phyloP scores from a whole-genome alignment of 2,329 filamentous ascomycete genomes.

The Lasiodiplodia gonubiensis region DNA sequence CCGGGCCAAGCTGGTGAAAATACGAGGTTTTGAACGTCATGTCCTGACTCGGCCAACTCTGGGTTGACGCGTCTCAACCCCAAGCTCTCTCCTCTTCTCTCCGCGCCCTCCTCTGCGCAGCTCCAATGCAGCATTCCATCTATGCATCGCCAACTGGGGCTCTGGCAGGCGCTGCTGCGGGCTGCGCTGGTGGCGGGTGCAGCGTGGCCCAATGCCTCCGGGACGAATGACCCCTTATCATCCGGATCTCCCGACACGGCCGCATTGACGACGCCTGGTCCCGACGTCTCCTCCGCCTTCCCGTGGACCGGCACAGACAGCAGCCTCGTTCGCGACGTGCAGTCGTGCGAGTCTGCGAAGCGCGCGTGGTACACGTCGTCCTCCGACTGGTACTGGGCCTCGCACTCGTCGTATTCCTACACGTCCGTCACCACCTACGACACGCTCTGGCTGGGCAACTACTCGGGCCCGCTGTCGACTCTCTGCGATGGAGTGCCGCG shows the following conservation, averaged over 20 bases:
- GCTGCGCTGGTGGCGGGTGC: neutral
- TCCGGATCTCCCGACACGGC: conserved; percentile 8
- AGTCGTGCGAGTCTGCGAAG: conserved; percentile 9
- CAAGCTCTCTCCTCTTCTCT: neutral
- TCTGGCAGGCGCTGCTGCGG: conserved; percentile 4
- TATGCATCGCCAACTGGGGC: conserved; percentile 7
- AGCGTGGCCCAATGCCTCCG: neutral
- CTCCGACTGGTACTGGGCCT: conserved; percentile 8
- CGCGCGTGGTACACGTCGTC: conserved; percentile 8
- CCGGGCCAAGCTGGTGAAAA: neutral
- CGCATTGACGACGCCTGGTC: conserved; percentile 22
- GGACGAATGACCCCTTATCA: conserved; percentile 15
- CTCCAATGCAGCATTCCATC: conserved; percentile 21
- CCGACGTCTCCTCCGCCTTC: conserved; percentile 7
- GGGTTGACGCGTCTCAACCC: conserved; percentile 10
- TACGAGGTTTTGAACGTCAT: conserved; percentile 8
- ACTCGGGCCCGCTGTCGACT: conserved; percentile 17
- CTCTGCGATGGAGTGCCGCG: conserved; percentile 23
- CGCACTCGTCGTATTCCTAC: conserved; percentile 21
- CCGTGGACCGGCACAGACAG: conserved; percentile 17
- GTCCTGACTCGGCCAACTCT: conserved; percentile 8
- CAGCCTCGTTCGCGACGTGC: conserved; percentile 6
- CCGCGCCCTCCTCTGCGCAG: neutral
- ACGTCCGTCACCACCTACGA: neutral
- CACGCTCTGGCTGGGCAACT: conserved; percentile 14